Evolutionary conservation across 2,329 filamentous ascomycete species (phyloP), one percentile per base, ranked within the genome.

Genomic region (Fusarium abutilonis): DNA sequence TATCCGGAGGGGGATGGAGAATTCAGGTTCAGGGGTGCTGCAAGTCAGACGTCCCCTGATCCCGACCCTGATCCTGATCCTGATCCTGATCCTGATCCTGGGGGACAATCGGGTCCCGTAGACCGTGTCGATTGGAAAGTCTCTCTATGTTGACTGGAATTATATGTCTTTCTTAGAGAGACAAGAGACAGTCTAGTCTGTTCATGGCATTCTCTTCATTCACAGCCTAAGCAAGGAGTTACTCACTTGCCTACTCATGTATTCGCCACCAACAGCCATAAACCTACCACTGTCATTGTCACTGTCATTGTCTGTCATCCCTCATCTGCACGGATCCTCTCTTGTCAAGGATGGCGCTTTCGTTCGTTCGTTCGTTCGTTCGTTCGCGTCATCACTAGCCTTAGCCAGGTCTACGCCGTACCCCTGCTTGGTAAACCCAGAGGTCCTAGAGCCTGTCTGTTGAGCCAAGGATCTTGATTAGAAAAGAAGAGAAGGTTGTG

Each of bases 11-110:
- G 45, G 17, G 28, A 29, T 10, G 28, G 28, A 13, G 28, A 29
- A 13, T 29, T 29, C 28, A 29, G 23, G 56, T 56, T 62, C 44
- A 60, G 61, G 61, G 50, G 51, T 53, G 31, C 51, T 67, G 56
- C 67, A 68, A 68, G 65, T 58, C 63, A 69, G 63, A 64, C 61
- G 52, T 55, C 66, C 65, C 53, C 52, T 53, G 43, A 50, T 53
- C 65, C 29, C 14, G 13, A 32, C 14, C 53, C 52, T 53, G 43
- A 51, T 53, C 48, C 49, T 64, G 45, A 50, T 53, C 65, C 29
- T 32, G 10, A 50, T 53, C 64, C 28, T 32, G 13, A 32, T 32
- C 53, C 52, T 53, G 43, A 51, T 53, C 48, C 49, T 64, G 45
- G 51, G 53, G 57, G 48, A 23, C 43, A 59, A 64, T 69, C 64